Evolutionary conservation across 1,139 yeast genomes (phyloP), one percentile per base, ranked within the genome.

Genomic region (Sugiyamaella novakii): DNA sequence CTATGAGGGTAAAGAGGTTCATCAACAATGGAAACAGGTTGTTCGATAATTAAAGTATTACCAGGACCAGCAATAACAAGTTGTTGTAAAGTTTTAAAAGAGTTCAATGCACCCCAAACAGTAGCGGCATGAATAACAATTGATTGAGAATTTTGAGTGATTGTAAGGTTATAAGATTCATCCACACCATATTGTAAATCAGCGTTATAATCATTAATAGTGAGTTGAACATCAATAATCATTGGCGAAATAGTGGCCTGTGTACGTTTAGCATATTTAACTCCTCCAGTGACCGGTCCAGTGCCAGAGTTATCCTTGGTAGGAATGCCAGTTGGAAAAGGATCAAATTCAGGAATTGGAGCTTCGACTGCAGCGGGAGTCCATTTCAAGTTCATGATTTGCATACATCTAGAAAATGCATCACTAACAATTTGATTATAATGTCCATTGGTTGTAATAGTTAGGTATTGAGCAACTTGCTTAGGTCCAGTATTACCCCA

Each of bases 31-130:
- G 54, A 46, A 7, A 75, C 74, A 1, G 71, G 61, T 46, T 63
- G 66, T 59, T 74, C 77, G 37, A 75, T 59, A 54, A 69, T 10
- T 51, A 62, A 35, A 51, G 53, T 35, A 55, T 60, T 33, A 31
- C 44, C 14, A 54, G 58, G 53, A 33, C 67, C 59, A 48, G 63
- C 70, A 19, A 74, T 58, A 7, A 76, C 60, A 30, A 76, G 53
- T 56, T 76, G 80, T 53, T 74, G 77, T 29, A 76, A 59, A 1
- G 80, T 75, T 8, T 71, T 64, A 21, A 76, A 65, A 0, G 74
- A 78, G 56, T 75, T 73, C 41, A 76, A 61, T 0, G 74, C 75
- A 3, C 80, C 80, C 78, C 78, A 76, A 5, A 65, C 54, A 1
- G 78, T 75, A 7, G 54, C 59, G 7, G 78, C 68, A 2, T 49